Evolutionary conservation across 169 alveolate genomes (phyloP).

Genomic region (Cryptosporidium ubiquitum): DNA sequence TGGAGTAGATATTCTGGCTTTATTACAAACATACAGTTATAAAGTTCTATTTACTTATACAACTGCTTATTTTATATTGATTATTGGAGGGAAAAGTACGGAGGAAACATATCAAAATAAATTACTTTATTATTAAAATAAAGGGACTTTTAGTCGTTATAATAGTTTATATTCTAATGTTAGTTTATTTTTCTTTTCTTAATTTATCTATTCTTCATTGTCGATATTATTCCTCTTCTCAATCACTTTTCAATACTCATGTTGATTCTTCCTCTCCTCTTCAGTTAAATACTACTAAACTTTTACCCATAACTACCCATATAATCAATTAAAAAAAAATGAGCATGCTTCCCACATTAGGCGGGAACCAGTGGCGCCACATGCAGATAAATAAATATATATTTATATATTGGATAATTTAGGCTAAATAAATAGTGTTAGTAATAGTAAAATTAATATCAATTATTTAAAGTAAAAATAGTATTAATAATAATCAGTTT

Average conservation of each 20-base stretch:
- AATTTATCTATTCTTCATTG: too few species aligned
- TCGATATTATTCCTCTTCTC: too few species aligned
- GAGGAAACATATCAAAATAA: too few species aligned
- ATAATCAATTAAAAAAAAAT: too few species aligned
- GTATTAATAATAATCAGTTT: too few species aligned
- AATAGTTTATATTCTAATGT: neutral
- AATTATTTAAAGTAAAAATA: too few species aligned
- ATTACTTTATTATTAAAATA: neutral
- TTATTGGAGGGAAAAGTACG: neutral
- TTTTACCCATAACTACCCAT: too few species aligned
- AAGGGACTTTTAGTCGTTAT: neutral
- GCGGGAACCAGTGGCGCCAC: neutral
- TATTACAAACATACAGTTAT: neutral
- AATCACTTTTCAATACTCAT: too few species aligned
- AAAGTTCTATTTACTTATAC: neutral
- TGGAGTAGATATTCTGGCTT: constrained; percentile 32
- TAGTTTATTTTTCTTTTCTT: too few species aligned
- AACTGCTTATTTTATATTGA: neutral
- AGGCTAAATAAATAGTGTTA: neutral
- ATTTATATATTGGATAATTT: neutral
- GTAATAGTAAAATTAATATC: too few species aligned
- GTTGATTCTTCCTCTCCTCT: too few species aligned
- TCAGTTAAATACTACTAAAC: too few species aligned
- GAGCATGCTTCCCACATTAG: neutral
- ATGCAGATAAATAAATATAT: neutral